Evolutionary conservation across 2,329 filamentous ascomycete species (phyloP), one percentile per base, ranked within the genome.

Genomic region (Penicillium olsonii): DNA sequence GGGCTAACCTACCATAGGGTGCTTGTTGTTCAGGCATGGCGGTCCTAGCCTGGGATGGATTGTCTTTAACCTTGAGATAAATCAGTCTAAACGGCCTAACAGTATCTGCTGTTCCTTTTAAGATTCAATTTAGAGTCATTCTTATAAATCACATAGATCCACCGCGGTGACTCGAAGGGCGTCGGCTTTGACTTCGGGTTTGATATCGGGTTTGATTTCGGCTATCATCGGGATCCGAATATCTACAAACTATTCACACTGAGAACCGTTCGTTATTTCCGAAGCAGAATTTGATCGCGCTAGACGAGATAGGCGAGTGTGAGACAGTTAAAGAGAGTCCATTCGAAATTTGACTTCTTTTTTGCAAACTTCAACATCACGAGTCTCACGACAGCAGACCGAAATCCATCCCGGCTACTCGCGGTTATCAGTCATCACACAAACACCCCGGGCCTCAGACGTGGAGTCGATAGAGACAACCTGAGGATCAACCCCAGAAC

Each of bases 371-470:
- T 31, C 29, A 31, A 31, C 29, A 31, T 29, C 27, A 29, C 22
- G 9, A 15, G 39, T 8, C 22, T 11, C 3, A 20, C 34, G 22
- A 18, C 4, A 44, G 12, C 15, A 31, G 19, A 14, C 29, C 17
- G 14, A 29, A 29, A 31, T 35, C 34, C 20, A 38, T 31, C 41
- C 39, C 46, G 46, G 46, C 46, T 45, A 44, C 14, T 14, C 15
- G 38, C 41, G 46, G 46, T 24, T 4, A 42, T 42, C 37, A 37
- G 20, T 26, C 11, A 46, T 35, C 37, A 31, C 45, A 48, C 33
- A 27, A 37, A 29, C 7, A 14, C 26, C 22, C 15, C 24, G 18
- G n/a, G n/a, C n/a, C n/a, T n/a, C 19, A 11, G 17, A 29, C 22
- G 17, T 24, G 29, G 27, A 12, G 12, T 29, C n/a, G 12, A 24